Evolutionary conservation across 495 filamentous ascomycete species (phyloP).

Genomic region (Talaromyces adpressus): DNA sequence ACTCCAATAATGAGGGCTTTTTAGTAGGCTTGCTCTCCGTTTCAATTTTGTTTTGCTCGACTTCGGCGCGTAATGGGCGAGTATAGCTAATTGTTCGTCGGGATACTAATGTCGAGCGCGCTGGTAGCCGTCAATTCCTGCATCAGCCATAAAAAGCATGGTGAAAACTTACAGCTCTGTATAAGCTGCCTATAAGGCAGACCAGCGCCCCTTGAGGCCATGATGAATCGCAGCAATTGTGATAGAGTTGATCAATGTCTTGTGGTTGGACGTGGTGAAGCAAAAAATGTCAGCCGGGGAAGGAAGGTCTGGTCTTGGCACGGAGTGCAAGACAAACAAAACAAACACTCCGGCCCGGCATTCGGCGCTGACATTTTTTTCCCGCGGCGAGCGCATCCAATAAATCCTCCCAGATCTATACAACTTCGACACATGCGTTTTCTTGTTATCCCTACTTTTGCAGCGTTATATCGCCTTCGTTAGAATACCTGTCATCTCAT

Average conservation of each 20-base stretch:
- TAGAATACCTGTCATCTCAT: neutral
- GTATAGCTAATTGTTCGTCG: slow-evolving; percentile 36
- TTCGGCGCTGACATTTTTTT: slow-evolving; percentile 1
- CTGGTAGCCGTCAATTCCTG: slow-evolving; percentile 7
- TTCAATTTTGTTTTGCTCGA: slow-evolving; percentile 17
- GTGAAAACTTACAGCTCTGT: slow-evolving; percentile 27
- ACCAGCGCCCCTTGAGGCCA: slow-evolving; percentile 34
- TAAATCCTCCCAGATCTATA: neutral
- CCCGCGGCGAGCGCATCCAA: neutral
- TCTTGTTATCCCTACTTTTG: neutral
- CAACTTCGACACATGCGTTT: neutral
- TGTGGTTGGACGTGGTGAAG: neutral
- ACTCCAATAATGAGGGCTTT: slow-evolving; percentile 20
- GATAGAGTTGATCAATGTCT: neutral
- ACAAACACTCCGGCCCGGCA: neutral
- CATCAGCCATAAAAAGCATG: neutral
- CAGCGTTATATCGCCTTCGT: neutral
- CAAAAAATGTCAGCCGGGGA: neutral
- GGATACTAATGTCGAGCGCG: slow-evolving; percentile 21
- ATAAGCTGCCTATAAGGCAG: slow-evolving; percentile 34
- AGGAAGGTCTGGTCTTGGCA: neutral
- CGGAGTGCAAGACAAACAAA: neutral
- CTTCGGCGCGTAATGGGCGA: slow-evolving; percentile 22
- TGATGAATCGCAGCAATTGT: slow-evolving; percentile 12
- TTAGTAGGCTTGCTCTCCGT: slow-evolving; percentile 8